These are phyloP conservation scores for Trichoderma endophyticum DNA, from an alignment of 2,329 filamentous ascomycete genomes.

Conservation along the genomic window DNA sequence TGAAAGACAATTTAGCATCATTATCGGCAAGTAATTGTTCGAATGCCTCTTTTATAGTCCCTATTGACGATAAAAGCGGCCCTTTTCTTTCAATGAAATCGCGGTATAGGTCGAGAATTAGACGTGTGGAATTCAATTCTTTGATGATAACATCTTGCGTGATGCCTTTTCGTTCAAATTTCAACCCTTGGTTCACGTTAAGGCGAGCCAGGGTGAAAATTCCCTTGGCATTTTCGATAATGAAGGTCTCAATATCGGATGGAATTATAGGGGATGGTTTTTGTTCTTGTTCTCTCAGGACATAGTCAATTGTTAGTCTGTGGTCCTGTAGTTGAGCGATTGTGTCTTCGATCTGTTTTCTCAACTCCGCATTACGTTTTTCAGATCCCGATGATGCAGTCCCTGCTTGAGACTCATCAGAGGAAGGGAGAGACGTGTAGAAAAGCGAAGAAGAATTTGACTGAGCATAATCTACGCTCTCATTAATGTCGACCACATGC, in stretches of 20 bases:
- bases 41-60: too few species aligned
- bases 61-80: too few species aligned
- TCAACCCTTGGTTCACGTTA: not conserved
- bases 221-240: not conserved
- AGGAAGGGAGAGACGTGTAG: too few species aligned
- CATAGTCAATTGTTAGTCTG: too few species aligned
- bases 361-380: not conserved
- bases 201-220: not conserved
- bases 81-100: not conserved
- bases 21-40: too few species aligned
- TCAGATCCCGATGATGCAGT: not conserved
- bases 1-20: too few species aligned
- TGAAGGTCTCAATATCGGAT: not conserved
- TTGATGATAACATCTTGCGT: not conserved
- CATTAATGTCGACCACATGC: not conserved
- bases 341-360: not conserved
- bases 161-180: not conserved
- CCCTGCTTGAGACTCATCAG: too few species aligned
- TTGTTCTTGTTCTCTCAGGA: too few species aligned
- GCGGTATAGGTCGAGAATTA: too few species aligned
- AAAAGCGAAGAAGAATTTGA: not conserved
- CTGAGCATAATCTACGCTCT: not conserved
- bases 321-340: too few species aligned
- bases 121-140: too few species aligned
- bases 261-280: too few species aligned